Evolutionary conservation across 23 red algal genomes (phyloP), one percentile per base, ranked within the genome.

Genomic region (Agarophyton chilense): DNA sequence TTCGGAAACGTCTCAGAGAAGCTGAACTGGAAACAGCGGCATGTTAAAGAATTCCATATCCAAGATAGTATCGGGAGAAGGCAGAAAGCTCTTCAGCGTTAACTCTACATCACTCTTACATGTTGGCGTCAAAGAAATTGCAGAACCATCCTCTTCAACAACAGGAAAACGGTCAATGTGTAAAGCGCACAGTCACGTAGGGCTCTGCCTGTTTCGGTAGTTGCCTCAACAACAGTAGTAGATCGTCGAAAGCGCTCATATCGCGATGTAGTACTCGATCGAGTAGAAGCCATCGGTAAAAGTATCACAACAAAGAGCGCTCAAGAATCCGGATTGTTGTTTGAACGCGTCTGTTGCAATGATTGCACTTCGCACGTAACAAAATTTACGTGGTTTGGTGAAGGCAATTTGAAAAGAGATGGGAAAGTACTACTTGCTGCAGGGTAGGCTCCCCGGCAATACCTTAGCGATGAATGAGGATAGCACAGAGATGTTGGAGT

Each of bases 251-350:
- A 24, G 1, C 65, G 65, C 4, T 72, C 65, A 35, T 72, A 41
- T 22, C 34, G 35, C 14, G 56, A 21, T 29, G 10, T 25, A 1
- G 24, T 61, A 29, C 24, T 21, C 6, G 56, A 29, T 8, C 56
- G 14, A 28, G 56, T 61, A 2, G 56, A 61, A 32, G 56, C 56
- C 7, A 61, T 61, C 4, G 7, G 19, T 31, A 28, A 10, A 31
- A 10, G 19, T 12, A 4, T 61, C 56, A 61, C 56, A 61, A n/a
- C 56, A 61, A n/a, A 61, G 8, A 10, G 56, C 56, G 7, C 56
- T 61, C 56, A 61, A 61, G 56, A 61, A 61, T 61, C 56, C 56
- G 19, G 56, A 61, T 61, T 61, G 56, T 61, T 17, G 56, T 22
- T 61, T 61, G 56, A 61, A 61, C 56, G 56, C 56, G 56, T n/a